phyloP scores from a whole-genome alignment of 1,284 basidiomycete genomes.

The Irpex sp. region DNA sequence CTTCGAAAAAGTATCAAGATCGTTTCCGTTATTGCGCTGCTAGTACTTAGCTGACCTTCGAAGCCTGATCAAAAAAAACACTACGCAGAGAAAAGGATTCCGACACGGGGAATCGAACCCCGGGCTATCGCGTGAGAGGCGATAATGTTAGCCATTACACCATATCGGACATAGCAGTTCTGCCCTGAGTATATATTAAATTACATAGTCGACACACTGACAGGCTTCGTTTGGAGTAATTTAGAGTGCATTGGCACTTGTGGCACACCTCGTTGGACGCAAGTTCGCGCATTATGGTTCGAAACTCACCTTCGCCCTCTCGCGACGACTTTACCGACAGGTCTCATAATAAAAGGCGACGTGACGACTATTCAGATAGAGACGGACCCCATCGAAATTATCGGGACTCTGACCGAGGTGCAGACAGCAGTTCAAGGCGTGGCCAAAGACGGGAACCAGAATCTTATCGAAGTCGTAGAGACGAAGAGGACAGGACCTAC shows the following conservation, averaged over 20 bases:
- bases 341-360: not conserved
- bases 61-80: no score
- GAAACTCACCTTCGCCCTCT: not conserved
- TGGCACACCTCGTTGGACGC: no score
- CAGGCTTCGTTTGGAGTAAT: no score
- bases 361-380: not conserved
- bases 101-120: slow-evolving; percentile 22
- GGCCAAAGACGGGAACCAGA: not conserved
- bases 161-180: slow-evolving; percentile 11
- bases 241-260: no score
- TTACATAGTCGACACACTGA: no score
- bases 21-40: no score
- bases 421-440: not conserved
- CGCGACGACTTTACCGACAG: not conserved
- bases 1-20: no score
- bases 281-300: not conserved
- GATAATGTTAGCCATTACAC: slow-evolving; percentile 21
- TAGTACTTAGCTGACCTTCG: no score
- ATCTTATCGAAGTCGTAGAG: not conserved
- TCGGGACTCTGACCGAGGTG: not conserved
- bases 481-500: not conserved
- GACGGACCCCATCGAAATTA: not conserved
- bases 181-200: not conserved
- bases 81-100: not conserved
- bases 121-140: slow-evolving; percentile 18